Conservation (phyloP, 192 early-diverging fungal species). For the Dimargaris verticillata region DNA sequence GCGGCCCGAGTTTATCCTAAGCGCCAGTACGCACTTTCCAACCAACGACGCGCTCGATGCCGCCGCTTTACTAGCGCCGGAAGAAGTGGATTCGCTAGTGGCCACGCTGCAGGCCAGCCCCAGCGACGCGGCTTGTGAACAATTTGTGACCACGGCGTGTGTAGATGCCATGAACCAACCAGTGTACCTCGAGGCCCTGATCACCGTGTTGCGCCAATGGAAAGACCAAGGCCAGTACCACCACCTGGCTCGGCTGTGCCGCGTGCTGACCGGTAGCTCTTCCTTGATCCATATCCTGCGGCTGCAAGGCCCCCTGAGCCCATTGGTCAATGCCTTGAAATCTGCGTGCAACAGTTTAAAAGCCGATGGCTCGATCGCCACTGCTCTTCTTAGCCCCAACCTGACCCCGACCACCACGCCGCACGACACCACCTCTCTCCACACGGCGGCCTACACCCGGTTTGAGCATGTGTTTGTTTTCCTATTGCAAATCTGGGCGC, state of each 20-base stretch:
- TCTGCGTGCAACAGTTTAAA: background rate
- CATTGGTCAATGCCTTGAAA: background rate
- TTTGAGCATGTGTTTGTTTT: slow-evolving; percentile 6
- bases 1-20: slow-evolving; percentile 4
- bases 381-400: background rate
- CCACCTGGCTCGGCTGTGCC: background rate
- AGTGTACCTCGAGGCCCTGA: slow-evolving; percentile 4
- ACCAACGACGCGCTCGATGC: slow-evolving; percentile 6
- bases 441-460: background rate
- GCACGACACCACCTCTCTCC: background rate
- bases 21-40: background rate
- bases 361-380: background rate
- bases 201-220: background rate
- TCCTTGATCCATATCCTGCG: slow-evolving; percentile 1
- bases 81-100: background rate
- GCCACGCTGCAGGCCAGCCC: background rate
- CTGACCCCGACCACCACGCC: background rate
- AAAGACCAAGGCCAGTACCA: background rate
- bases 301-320: background rate
- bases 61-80: background rate
- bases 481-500: background rate
- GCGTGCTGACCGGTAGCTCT: background rate
- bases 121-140: background rate
- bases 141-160: background rate
- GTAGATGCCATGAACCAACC: slow-evolving; percentile 6